phyloP scores from a whole-genome alignment of 2,329 filamentous ascomycete species.

The Claviceps sp. region DNA sequence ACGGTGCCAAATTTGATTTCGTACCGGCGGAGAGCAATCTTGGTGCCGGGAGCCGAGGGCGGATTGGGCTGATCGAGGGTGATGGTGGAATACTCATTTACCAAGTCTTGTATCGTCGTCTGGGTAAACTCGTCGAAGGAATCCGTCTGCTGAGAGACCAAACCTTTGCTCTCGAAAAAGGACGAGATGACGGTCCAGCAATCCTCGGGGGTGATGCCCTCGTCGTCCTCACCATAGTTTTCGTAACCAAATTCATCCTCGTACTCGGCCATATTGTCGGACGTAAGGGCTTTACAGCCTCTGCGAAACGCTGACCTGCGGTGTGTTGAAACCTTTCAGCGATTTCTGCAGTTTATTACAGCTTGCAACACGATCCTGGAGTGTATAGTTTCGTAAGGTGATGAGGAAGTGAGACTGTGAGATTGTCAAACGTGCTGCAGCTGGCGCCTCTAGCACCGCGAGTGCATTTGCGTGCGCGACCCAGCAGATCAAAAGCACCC shows the following conservation, averaged over 20 bases:
- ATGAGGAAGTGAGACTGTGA: not conserved
- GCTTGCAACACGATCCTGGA: not conserved
- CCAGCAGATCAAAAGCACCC: slow-evolving; percentile 9
- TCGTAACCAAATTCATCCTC: slow-evolving; percentile 51
- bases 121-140: slow-evolving; percentile 96
- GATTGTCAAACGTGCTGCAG: slow-evolving; percentile 9
- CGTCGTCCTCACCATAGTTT: slow-evolving; percentile 53
- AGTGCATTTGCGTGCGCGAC: slow-evolving; percentile 18
- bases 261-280: slow-evolving; percentile 38
- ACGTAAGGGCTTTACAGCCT: not conserved
- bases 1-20: slow-evolving; percentile 90
- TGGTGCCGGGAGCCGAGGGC: slow-evolving; percentile 58
- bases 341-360: not conserved
- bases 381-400: not conserved
- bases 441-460: slow-evolving; percentile 20
- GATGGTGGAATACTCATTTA: slow-evolving; percentile 81
- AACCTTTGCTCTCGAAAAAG: slow-evolving; percentile 90
- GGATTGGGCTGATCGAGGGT: slow-evolving; percentile 90
- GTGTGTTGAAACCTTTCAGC: not conserved
- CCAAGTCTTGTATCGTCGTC: slow-evolving; percentile 86
- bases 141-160: slow-evolving; percentile 94
- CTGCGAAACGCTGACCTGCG: not conserved
- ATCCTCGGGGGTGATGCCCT: slow-evolving; percentile 83
- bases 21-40: slow-evolving; percentile 78
- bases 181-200: slow-evolving; percentile 97